These are phyloP conservation scores for Brasenia schreberi DNA, from an alignment of 164 flowering plant genomes.

Conservation along the genomic window DNA sequence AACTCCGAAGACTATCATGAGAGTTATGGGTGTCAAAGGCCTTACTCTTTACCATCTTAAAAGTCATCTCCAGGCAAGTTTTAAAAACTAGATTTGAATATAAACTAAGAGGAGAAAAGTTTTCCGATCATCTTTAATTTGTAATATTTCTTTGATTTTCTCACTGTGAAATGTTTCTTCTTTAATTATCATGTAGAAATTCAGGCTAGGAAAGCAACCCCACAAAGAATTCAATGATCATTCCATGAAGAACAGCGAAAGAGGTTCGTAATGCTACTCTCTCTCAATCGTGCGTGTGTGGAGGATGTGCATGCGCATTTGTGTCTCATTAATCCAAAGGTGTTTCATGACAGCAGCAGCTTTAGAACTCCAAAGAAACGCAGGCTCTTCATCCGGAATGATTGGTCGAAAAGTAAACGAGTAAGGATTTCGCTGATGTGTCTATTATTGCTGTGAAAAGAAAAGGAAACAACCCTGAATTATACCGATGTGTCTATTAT, in stretches of 20 bases:
- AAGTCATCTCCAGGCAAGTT: constrained; percentile 92
- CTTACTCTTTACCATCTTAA: constrained; percentile 98
- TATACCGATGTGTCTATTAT: neutral
- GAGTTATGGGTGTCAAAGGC: constrained; percentile 98
- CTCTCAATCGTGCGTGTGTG: neutral
- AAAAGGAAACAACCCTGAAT: constrained; percentile 8
- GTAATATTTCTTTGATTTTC: neutral
- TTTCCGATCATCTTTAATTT: neutral
- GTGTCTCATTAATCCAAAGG: neutral
- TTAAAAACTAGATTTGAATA: neutral
- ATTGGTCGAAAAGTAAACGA: constrained; percentile 66
- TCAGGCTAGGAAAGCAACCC: constrained; percentile 99
- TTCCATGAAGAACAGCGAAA: constrained; percentile 71
- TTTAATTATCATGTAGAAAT: constrained; percentile 39
- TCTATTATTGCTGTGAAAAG: neutral
- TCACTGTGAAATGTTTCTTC: neutral
- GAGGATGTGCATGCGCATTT: neutral
- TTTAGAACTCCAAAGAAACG: constrained; percentile 64
- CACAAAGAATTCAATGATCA: constrained; percentile 96
- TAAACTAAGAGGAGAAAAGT: neutral
- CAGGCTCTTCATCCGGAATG: constrained; percentile 63
- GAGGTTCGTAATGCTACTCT: constrained; percentile 7
- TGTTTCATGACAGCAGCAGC: constrained; percentile 33
- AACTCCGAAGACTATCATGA: constrained; percentile 96
- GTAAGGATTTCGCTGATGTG: constrained; percentile 29